phyloP scores from a whole-genome alignment of 148 eudicot genomes.

The Fagopyrum tataricum region DNA sequence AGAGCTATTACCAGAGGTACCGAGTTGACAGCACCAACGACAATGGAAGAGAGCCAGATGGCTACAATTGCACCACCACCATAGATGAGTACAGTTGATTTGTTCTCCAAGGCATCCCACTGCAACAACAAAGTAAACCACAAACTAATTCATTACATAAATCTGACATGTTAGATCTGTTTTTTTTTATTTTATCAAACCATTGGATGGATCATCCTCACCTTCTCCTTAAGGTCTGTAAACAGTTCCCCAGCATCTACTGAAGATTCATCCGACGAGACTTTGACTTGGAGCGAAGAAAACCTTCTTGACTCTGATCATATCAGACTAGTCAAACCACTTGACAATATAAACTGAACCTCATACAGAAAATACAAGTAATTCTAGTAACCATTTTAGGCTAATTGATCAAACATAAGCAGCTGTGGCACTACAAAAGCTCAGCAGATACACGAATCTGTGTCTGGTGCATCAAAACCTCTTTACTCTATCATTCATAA shows the following conservation, averaged over 20 bases:
- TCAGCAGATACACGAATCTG: too few relatives aligned
- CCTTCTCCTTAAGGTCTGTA: conserved; percentile 86
- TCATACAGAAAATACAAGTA: background rate
- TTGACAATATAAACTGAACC: too few relatives aligned
- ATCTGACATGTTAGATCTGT: background rate
- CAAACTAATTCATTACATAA: background rate
- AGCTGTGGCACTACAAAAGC: background rate
- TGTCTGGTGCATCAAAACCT: too few relatives aligned
- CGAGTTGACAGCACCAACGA: conserved; percentile 91
- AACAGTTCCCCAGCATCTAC: conserved; percentile 65
- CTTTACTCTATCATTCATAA: too few relatives aligned
- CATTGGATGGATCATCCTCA: conserved; percentile 15
- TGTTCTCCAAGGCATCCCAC: conserved; percentile 99
- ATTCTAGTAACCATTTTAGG: background rate
- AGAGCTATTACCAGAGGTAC: conserved; percentile 67
- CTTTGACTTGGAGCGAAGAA: conserved; percentile 54
- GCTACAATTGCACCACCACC: conserved; percentile 96
- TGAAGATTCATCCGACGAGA: conserved; percentile 60
- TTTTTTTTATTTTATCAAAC: background rate
- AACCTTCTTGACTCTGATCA: conserved; percentile 56
- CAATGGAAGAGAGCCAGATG: conserved; percentile 72
- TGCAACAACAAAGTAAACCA: conserved; percentile 18
- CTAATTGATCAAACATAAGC: background rate
- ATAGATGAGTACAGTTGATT: conserved; percentile 89
- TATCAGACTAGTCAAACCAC: background rate